Percentiles rank a stretch among this genome's conserved stretches.
These are phyloP conservation scores for Schizophyllum commune DNA, from an alignment of 1,284 basidiomycete species.

Conservation along the genomic window DNA sequence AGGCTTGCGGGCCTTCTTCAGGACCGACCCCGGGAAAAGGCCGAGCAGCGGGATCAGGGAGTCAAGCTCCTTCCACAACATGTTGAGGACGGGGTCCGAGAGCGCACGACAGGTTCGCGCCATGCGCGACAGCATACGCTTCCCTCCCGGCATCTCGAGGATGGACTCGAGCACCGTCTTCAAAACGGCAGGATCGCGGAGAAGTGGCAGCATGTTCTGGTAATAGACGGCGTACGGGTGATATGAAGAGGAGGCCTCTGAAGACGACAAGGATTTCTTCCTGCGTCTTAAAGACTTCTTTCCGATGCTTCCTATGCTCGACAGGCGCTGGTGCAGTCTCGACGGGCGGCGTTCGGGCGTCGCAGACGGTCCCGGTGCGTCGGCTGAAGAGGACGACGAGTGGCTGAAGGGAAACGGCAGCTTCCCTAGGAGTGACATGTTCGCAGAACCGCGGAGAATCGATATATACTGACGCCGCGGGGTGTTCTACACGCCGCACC, in stretches of 20 bases:
- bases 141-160: conserved; percentile 57
- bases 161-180: conserved; percentile 61
- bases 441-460: too few species aligned
- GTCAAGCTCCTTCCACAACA: conserved; percentile 71
- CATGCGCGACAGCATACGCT: conserved; percentile 54
- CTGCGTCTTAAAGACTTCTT: too few species aligned
- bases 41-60: conserved; percentile 63
- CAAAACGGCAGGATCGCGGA: conserved; percentile 56
- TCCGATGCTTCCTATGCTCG: background rate
- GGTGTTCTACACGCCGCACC: too few species aligned
- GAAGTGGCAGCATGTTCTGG: conserved; percentile 49
- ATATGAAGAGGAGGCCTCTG: conserved; percentile 26
- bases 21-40: conserved; percentile 55
- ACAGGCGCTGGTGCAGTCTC: conserved; percentile 24
- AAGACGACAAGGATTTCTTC: background rate
- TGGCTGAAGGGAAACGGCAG: conserved; percentile 27
- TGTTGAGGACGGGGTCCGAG: conserved; percentile 61
- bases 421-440: too few species aligned
- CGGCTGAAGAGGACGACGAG: conserved; percentile 28
- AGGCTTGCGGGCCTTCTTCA: conserved; percentile 62
- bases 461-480: too few species aligned
- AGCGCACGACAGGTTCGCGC: conserved; percentile 66
- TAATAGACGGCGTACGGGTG: conserved; percentile 27
- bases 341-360: too few species aligned
- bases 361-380: conserved; percentile 11